phyloP scores from a whole-genome alignment of 257 asterid genomes.

The Linderniella brevidens region DNA sequence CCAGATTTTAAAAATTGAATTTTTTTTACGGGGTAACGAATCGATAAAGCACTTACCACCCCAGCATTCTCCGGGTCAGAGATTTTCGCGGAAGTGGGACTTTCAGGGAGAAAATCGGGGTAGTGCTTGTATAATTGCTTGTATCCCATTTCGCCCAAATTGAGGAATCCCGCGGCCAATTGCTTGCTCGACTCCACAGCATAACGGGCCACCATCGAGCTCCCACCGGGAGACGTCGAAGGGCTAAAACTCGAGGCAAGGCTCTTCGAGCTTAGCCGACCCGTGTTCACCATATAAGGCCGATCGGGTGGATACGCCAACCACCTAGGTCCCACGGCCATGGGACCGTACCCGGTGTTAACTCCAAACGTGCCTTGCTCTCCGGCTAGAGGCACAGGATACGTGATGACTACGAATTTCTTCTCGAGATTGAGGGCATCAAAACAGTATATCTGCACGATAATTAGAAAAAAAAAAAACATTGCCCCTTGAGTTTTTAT shows the following conservation, averaged over 20 bases:
- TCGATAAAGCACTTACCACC: constrained; percentile 54
- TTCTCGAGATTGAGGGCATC: constrained; percentile 50
- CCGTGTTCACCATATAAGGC: constrained; percentile 34
- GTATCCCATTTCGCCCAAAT: constrained; percentile 61
- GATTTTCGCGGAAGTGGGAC: constrained; percentile 35
- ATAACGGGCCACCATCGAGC: constrained; percentile 53
- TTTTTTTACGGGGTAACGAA: not conserved
- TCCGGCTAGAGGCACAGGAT: constrained; percentile 56
- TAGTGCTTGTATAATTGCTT: constrained; percentile 39
- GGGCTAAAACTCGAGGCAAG: constrained; percentile 42
- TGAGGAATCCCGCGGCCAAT: constrained; percentile 43
- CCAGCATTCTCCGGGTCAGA: constrained; percentile 59
- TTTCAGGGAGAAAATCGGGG: constrained; percentile 53
- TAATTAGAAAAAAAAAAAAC: not conserved
- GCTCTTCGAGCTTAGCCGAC: constrained; percentile 41
- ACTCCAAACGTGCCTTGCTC: constrained; percentile 44
- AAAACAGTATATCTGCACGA: constrained; percentile 48
- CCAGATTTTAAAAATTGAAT: constrained; percentile 21
- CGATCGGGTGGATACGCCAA: constrained; percentile 56
- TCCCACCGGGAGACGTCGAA: constrained; percentile 46
- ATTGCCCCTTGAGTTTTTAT: not conserved
- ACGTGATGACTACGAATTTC: constrained; percentile 42
- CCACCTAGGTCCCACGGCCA: constrained; percentile 79
- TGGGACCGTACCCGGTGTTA: constrained; percentile 52
- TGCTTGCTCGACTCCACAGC: constrained; percentile 55